phyloP scores from a whole-genome alignment of 306 rosid species.

The Elaeagnus macrophylla region DNA sequence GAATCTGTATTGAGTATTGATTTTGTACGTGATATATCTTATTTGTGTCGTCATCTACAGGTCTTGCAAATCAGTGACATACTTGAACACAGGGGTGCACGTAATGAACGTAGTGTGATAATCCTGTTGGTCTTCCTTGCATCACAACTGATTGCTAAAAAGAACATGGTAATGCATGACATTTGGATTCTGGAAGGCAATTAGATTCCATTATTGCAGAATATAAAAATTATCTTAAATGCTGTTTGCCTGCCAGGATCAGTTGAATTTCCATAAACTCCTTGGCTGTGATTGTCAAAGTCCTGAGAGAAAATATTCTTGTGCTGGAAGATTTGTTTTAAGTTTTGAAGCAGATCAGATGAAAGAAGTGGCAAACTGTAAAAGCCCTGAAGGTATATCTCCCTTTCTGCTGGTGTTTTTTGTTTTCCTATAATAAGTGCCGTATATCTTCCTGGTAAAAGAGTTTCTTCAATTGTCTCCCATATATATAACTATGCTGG shows the following conservation, averaged over 20 bases:
- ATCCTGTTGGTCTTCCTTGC: slow-evolving; percentile 86
- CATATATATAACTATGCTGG: not conserved
- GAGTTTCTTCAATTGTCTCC: not conserved
- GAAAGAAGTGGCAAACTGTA: slow-evolving; percentile 26
- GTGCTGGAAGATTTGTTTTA: slow-evolving; percentile 30
- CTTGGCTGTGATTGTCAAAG: slow-evolving; percentile 53
- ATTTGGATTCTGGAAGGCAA: not conserved
- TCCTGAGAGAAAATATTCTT: slow-evolving; percentile 33
- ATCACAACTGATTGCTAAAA: slow-evolving; percentile 69
- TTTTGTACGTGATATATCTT: not conserved
- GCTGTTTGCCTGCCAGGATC: slow-evolving; percentile 38
- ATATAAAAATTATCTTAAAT: slow-evolving; percentile 8
- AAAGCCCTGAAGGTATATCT: slow-evolving; percentile 44
- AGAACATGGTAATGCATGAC: slow-evolving; percentile 57
- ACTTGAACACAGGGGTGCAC: slow-evolving; percentile 62
- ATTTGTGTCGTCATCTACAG: slow-evolving; percentile 28
- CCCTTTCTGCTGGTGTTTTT: slow-evolving; percentile 14
- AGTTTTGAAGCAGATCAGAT: slow-evolving; percentile 31
- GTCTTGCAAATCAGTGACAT: slow-evolving; percentile 87
- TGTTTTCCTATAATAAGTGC: not conserved
- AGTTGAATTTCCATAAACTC: slow-evolving; percentile 75
- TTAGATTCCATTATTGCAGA: slow-evolving; percentile 6
- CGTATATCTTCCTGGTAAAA: not conserved
- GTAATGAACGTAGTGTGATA: slow-evolving; percentile 72
- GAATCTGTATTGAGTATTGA: not conserved